Base-by-base conservation (phyloP, 306 rosid genomes). In the Spatholobus suberectus region DNA sequence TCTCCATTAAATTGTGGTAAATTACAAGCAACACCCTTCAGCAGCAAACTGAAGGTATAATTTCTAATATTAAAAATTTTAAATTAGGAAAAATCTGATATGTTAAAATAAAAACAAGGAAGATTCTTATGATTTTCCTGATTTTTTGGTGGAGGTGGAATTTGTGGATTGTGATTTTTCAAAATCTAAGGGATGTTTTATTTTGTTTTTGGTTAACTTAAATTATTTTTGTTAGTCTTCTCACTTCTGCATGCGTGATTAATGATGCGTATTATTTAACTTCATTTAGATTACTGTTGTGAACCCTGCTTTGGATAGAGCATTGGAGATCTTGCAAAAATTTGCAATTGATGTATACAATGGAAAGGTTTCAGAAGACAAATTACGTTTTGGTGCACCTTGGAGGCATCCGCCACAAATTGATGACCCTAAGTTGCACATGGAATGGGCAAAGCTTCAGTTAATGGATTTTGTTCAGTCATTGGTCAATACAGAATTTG, bases 381-480 rank as follows among this genome's bases (percentile, higher is more conserved):
- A 21, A 86, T 84, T 96, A 82, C 94, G 97, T 44, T 92, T 94
- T 86, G 99, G 98, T 32, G 97, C 99, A 70, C 95, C 99, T 73
- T 96, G 99, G 99, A 94, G 98, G 90, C 95, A 92, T 88, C 98
- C 98, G 23, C 99, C 99, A 38, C 77, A 84, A 3, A 80, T 73
- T 62, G 89, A 85, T 73, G 91, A 94, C 46, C 90, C 95, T 44
- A 79, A 84, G 80, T 79, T 87, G 85, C 57, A 70, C 81, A 62
- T 24, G 87, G 85, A 88, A 75, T 96, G 99, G 98, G 97, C 97
- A 78, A 96, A 85, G 88, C 87, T 92, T 87, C 99, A 94, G 73
- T 83, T 96, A 86, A 90, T 96, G 91, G 97, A 96, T 90, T 96
- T 91, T 82, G 90, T 96, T 71, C 93, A 85, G 82, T 87, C 91